phyloP scores from a whole-genome alignment of 805 yeast species.

The Wickerhamiella azymoides region DNA sequence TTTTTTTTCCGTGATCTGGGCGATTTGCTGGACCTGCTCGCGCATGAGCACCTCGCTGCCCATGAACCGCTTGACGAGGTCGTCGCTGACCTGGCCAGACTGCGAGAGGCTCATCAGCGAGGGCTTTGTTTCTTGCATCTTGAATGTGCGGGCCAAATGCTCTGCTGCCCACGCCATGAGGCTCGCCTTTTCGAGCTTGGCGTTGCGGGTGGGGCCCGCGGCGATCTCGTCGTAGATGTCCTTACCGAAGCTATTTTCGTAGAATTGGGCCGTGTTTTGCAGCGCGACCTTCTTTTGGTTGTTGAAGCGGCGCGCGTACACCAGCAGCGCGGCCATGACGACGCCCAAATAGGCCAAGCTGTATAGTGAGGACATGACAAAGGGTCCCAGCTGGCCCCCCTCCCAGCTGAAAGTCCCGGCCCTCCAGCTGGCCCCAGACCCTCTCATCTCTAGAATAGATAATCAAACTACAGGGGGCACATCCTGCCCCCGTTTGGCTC shows the following conservation, averaged over 20 bases:
- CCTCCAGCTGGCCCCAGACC: too few relatives aligned
- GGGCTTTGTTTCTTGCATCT: conserved; percentile 65
- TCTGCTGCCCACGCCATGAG: conserved; percentile 67
- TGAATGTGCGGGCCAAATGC: conserved; percentile 68
- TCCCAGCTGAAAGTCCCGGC: too few relatives aligned
- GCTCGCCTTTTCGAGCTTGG: conserved; percentile 60
- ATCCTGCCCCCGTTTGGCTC: too few relatives aligned
- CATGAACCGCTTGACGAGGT: conserved; percentile 63
- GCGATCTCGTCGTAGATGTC: conserved; percentile 50
- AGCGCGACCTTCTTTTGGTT: conserved; percentile 39
- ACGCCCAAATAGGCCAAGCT: conserved; percentile 52
- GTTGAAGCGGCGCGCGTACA: conserved; percentile 60
- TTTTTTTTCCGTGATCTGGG: conserved; percentile 55
- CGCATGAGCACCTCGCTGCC: conserved; percentile 69
- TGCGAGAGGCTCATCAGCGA: conserved; percentile 61
- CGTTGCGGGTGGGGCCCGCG: conserved; percentile 49
- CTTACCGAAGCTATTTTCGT: conserved; percentile 47
- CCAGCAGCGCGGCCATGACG: conserved; percentile 47
- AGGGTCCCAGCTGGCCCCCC: too few relatives aligned
- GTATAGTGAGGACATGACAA: conserved; percentile 6
- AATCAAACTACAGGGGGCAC: too few relatives aligned
- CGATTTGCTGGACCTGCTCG: conserved; percentile 62
- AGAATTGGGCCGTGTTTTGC: conserved; percentile 54
- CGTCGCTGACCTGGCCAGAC: conserved; percentile 85
- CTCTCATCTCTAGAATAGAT: too few relatives aligned